Evolutionary conservation across 495 filamentous ascomycete species (phyloP), one percentile per base, ranked within the genome.

Genomic region (Halenospora varia): DNA sequence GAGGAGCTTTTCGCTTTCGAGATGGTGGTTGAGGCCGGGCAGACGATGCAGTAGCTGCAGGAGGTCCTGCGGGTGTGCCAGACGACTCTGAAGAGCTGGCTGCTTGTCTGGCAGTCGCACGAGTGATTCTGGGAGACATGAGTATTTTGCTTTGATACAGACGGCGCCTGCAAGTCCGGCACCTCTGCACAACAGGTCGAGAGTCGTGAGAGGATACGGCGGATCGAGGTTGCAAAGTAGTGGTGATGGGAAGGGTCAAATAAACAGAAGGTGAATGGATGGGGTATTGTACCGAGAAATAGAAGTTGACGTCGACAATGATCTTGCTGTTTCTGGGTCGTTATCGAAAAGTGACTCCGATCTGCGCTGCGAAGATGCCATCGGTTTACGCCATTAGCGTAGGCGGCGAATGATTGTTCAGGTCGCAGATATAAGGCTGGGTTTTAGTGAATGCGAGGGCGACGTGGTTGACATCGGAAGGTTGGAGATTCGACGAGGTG

Each of bases 71-170:
- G 54, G 66, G 70, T 51, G 71, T 60, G 42, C 73, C 73, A 60
- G 76, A 73, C 55, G 76, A 70, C 60, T 70, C 76, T 47, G 61
- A 65, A 17, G 56, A 59, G 49, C 48, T 60, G 54, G 86, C 87
- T 71, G 87, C 87, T 78, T 83, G 79, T 77, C 86, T 86, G 72
- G 88, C 83, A 64, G 88, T 82, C 62, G 88, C 89, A 71, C 88
- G 84, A 75, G 88, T 91, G 56, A 86, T 80, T 84, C 88, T 92
- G 82, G 81, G 70, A 79, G 88, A 88, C 88, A 90, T 91, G 83
- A 89, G 88, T 80, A 64, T 60, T 25, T n/a, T 61, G 55, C n/a
- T 15, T 61, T 49, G 23, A 48, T 47, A 46, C 20, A 47, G 35
- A 55, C 20, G n/a, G n/a, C n/a, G 39, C 48, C 44, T 18, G 17